phyloP scores from a whole-genome alignment of 139 green algal genomes.

The Chlamydomonas sphaeroides region DNA sequence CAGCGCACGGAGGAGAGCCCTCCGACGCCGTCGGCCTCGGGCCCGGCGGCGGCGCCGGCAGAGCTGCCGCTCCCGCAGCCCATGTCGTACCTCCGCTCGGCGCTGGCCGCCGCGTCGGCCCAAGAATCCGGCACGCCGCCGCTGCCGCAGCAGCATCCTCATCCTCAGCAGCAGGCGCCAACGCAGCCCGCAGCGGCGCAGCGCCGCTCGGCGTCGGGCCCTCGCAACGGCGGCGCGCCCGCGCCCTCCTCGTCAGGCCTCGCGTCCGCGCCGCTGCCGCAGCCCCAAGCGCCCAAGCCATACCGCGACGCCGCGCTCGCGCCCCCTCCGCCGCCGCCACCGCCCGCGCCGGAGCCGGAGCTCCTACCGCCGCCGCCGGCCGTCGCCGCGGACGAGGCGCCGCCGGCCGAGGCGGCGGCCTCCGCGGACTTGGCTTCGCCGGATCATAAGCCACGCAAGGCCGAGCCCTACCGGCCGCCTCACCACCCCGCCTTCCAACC shows the following conservation, averaged over 20 bases:
- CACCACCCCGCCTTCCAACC: conserved; percentile 29
- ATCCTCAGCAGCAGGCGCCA: no score
- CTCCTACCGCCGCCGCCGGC: neutral
- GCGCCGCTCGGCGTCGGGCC: no score
- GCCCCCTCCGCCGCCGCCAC: neutral
- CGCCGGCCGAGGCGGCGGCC: neutral
- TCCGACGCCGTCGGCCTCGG: conserved; percentile 2
- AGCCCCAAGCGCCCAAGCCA: neutral
- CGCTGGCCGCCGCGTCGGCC: no score
- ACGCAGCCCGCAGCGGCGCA: no score
- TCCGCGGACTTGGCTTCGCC: neutral
- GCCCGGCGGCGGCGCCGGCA: neutral
- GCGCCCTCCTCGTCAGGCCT: no score
- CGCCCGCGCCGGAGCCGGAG: neutral
- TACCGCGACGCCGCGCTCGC: no score
- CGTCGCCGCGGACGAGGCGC: neutral
- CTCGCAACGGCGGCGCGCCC: no score
- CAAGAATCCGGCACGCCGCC: no score
- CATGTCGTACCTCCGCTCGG: neutral
- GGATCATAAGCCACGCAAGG: no score
- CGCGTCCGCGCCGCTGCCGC: neutral
- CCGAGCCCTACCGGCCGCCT: conserved; percentile 25
- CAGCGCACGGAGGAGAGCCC: neutral
- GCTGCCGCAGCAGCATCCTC: neutral
- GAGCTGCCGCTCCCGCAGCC: no score